A percentile compares a stretch with the other conserved stretches of the same genome.
Conservation (phyloP, 2,329 filamentous ascomycete species). For the Amauroascus niger region DNA sequence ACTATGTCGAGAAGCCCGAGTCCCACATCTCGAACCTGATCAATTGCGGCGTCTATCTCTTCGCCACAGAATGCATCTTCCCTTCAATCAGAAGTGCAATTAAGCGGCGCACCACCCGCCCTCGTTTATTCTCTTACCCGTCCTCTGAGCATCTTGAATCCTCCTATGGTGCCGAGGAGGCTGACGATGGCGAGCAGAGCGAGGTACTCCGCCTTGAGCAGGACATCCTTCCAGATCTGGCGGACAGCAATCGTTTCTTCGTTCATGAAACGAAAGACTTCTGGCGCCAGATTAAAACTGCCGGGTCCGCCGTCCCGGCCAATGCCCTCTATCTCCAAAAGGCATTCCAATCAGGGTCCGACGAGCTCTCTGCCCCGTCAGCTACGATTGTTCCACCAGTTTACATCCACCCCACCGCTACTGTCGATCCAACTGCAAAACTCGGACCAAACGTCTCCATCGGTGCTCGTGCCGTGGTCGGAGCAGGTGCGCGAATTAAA, state of each 20-base stretch:
- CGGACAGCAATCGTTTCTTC: conserved; percentile 95
- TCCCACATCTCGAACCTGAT: conserved; percentile 96
- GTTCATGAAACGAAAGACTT: conserved; percentile 98
- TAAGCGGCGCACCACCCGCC: conserved; percentile 86
- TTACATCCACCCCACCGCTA: conserved; percentile 86
- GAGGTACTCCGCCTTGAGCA: conserved; percentile 92
- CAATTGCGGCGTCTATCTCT: conserved; percentile 98
- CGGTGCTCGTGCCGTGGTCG: conserved; percentile 75
- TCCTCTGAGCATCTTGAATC: conserved; percentile 85
- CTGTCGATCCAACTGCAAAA: conserved; percentile 89
- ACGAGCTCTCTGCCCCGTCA: conserved; percentile 72
- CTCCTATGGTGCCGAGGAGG: conserved; percentile 54
- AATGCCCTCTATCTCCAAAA: conserved; percentile 95
- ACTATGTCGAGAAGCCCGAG: conserved; percentile 99
- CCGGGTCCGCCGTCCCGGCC: conserved; percentile 89
- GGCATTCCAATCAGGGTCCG: conserved; percentile 71
- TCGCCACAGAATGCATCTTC: conserved; percentile 91
- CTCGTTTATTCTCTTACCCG: conserved; percentile 86
- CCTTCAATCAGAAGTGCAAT: conserved; percentile 88
- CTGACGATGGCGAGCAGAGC: conserved; percentile 64
- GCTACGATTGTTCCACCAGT: conserved; percentile 85
- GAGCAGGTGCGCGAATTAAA: conserved; percentile 83
- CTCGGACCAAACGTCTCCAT: conserved; percentile 95
- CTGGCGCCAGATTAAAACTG: conserved; percentile 99
- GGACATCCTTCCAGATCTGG: conserved; percentile 89